Evolutionary conservation across 352 stramenopile species (phyloP), one percentile per base, ranked within the genome.

Genomic region (Globisporangium spinosum): DNA sequence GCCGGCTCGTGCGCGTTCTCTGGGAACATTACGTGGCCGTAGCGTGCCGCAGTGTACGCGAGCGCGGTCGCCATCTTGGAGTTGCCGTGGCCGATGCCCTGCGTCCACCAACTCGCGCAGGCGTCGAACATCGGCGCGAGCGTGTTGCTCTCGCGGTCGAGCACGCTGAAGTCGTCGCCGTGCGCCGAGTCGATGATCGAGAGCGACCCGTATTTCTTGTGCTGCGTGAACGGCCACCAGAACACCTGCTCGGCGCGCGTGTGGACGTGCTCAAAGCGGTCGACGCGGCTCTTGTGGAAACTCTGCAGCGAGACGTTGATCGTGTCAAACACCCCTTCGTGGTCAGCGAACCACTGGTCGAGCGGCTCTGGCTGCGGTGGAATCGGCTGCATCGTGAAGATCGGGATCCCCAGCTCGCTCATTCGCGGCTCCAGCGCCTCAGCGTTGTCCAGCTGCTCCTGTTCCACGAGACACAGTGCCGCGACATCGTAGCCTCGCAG

Each of bases 221-320:
- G 91, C 72, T 98, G 91, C 17, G 92, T 98, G 77, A 97, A 98
- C 9, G 93, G 93, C 89, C 91, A 98, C 93, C 93, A 98, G 62
- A 98, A 94, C 10, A 94, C 82, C 12, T 93, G 29, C 57, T 93
- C 77, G 1, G 84, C 80, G 22, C 80, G 78, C 13, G 83, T 68
- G 12, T 79, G 69, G 72, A 95, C 87, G 38, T 83, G 69, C 4
- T 82, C 68, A 32, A 95, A 83, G 22, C 72, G 70, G 22, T 81
- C 70, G 2, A 93, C 55, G 25, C 87, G 85, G 2, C 57, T 72
- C n/a, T 60, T 47, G 63, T 95, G 87, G 73, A 87, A 94, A 0
- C 64, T 40, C 25, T 84, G 70, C 0, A 95, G 82, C 10, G 68
- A 61, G 3, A 70, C 70, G 40, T 80, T 79, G 10, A 96, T 74